A percentile compares a stretch with the other conserved stretches of the same genome.
Evolutionary conservation across 1,284 basidiomycete genomes (phyloP).

Genomic region (Flammula alnicola): DNA sequence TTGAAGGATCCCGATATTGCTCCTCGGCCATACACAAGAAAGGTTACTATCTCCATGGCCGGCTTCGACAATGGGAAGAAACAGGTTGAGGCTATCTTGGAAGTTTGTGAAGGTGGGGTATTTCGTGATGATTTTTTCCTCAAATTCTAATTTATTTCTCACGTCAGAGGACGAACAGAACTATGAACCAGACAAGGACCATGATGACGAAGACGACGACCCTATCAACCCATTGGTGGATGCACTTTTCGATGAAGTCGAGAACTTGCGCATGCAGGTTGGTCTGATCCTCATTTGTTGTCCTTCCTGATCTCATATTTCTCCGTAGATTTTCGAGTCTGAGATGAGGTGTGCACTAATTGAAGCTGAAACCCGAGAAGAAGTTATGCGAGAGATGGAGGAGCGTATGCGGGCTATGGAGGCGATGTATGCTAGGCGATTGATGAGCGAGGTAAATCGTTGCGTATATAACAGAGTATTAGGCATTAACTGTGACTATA

Average conservation of each 20-base stretch:
- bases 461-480: neutral
- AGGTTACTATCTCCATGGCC: constrained; percentile 68
- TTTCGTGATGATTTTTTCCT: neutral
- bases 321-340: constrained; percentile 76
- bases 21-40: constrained; percentile 55
- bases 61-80: constrained; percentile 53
- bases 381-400: constrained; percentile 91
- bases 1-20: constrained; percentile 39
- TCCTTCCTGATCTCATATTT: constrained; percentile 6
- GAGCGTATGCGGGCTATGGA: constrained; percentile 84
- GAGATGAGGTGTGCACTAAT: constrained; percentile 86
- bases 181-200: constrained; percentile 49
- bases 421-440: constrained; percentile 70
- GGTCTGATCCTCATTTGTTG: constrained; percentile 20
- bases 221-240: constrained; percentile 87
- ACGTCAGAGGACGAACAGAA: constrained; percentile 56
- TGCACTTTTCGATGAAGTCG: constrained; percentile 91
- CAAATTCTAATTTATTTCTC: constrained; percentile 1
- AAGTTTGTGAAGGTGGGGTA: constrained; percentile 73
- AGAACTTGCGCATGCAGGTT: constrained; percentile 78
- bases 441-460: constrained; percentile 74
- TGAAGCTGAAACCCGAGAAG: constrained; percentile 90
- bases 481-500: constrained; percentile 31
- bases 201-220: constrained; percentile 70
- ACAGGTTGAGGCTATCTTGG: constrained; percentile 73